Evolutionary conservation across 306 rosid species (phyloP), one percentile per base, ranked within the genome.

Genomic region (Rubus idaeus): DNA sequence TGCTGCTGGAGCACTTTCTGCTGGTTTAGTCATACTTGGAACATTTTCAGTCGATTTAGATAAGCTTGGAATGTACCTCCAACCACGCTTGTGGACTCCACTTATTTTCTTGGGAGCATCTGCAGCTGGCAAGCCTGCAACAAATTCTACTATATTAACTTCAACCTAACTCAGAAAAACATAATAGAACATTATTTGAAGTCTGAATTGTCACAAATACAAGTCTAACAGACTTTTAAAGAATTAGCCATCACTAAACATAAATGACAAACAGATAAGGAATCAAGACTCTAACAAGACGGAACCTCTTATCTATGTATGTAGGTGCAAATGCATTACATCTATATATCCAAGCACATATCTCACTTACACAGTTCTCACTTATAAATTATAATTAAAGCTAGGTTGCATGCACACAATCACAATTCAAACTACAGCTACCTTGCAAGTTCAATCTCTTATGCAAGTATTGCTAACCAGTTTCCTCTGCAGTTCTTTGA

Each of bases 1-100:
- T 86, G 87, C 82, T 64, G 76, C 84, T 68, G 74, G 73, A 71
- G 68, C 79, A 68, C 78, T 76, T 60, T 89, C 97, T 30, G 84
- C 46, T 17, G 88, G 77, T 61, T 80, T 85, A 7, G 87, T 74
- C 67, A 8, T 51, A 55, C 64, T 87, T 40, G 86, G 77, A 26
- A 80, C 76, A 79, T 76, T 75, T 79, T 81, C 91, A 13, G 70
- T 49, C 45, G 85, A 69, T 61, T 78, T 88, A 23, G 84, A 65
- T 65, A 80, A 68, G 79, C 78, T 78, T 53, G 89, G 81, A 71
- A 92, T 87, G 87, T 92, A 92, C 83, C 81, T 91, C 99, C 99
- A 96, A 81, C 99, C 89, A 53, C 99, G 97, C 87, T 96, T 96
- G 90, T 96, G 96, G 78, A 91, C 99, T 78, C 99, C 99, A 69